phyloP scores from a whole-genome alignment of 345 rosid species.

The Linum tenue region DNA sequence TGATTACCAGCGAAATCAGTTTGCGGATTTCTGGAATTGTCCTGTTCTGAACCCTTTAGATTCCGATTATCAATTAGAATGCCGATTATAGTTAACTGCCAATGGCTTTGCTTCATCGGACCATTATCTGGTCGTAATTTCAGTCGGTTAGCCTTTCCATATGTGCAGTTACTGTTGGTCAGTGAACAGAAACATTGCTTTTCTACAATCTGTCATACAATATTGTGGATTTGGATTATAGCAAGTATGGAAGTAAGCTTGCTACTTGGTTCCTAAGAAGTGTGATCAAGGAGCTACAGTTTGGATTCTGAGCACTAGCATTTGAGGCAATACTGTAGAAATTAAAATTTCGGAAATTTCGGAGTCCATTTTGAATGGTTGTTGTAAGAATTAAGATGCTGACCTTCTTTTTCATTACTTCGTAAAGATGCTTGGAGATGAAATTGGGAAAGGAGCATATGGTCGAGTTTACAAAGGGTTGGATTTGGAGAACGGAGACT shows the following conservation, averaged over 20 bases:
- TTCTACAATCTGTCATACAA: background rate
- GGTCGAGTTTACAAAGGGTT: constrained; percentile 96
- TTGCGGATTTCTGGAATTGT: too few relatives aligned
- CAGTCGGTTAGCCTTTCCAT: background rate
- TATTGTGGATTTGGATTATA: background rate
- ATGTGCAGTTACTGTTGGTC: background rate
- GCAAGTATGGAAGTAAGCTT: background rate
- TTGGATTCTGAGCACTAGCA: background rate
- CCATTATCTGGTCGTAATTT: background rate
- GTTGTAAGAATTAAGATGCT: constrained; percentile 1
- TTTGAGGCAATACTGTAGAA: background rate
- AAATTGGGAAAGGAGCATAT: constrained; percentile 98
- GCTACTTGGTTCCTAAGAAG: background rate
- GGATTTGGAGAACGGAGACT: constrained; percentile 99
- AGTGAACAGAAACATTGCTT: background rate
- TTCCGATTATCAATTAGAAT: background rate
- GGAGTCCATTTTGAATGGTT: background rate
- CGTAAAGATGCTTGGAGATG: constrained; percentile 93
- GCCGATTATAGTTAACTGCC: background rate
- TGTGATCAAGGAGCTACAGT: background rate
- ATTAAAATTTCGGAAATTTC: background rate
- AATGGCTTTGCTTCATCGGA: background rate
- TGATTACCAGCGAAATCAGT: background rate
- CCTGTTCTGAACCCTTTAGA: background rate
- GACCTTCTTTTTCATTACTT: constrained; percentile 1